Base-by-base conservation (phyloP, 23 red algal genomes). In the Agarophyton chilense region DNA sequence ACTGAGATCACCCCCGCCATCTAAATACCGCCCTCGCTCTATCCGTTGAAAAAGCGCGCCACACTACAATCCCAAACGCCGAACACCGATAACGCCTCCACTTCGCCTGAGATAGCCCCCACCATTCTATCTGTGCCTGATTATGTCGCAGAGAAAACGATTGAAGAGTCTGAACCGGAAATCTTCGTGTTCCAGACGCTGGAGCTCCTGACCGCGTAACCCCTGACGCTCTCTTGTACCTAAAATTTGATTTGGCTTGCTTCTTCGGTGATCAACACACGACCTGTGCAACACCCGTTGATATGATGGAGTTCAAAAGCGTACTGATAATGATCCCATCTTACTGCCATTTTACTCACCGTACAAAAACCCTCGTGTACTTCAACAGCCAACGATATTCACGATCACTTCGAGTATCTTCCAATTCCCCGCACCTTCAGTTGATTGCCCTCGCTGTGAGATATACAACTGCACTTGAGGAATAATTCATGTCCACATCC, bases 371-470 rank as follows among this genome's bases (percentile, higher is more conserved):
- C 28, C 41, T 54, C 2, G 73, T 86, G 42, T 45, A 72, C 33
- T 61, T 86, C 64, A 86, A 86, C 63, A 72, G 60, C 22, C 82
- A 61, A 28, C 36, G 82, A 72, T 86, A 86, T 35, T 38, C 42
- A 32, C 26, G 45, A 43, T 10, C 22, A 1, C 66, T 70, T 26
- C 60, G 82, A 6, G 41, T 86, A 36, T 31, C 36, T 1, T 73
- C 82, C 7, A 72, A 72, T 6, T 36, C 63, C 12, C 51, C 42
- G 4, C 2, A 72, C 11, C 63, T 86, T 40, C 29, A 86, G 24
- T 86, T 39, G 38, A 73, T 63, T 72, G 82, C 82, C n/a, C 44
- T 86, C 29, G 82, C 82, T 35, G 82, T 63, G 39, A 70, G 82
- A 21, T 86, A 86, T 72, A 40, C 41, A 2, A 86, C 82, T 12